Conservation (phyloP, 352 stramenopile genomes). For the Phytophthora uliginosa region DNA sequence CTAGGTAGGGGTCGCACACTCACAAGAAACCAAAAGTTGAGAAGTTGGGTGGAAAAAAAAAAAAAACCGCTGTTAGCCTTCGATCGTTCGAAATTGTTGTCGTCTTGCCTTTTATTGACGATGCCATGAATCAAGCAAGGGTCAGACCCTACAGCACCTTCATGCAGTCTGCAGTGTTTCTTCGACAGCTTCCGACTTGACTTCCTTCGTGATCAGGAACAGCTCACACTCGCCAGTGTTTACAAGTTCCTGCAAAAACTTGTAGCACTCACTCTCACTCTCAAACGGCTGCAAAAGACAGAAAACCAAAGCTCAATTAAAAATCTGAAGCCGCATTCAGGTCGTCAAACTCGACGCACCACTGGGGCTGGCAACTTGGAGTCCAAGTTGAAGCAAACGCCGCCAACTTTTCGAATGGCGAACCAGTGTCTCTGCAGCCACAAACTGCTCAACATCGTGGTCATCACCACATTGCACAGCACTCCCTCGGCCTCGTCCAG, state of each 20-base stretch:
- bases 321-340: background rate
- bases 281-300: conserved; percentile 50
- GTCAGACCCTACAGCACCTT: background rate
- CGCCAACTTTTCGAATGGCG: conserved; percentile 70
- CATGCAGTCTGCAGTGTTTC: conserved; percentile 1
- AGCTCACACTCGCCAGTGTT: conserved; percentile 79
- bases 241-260: conserved; percentile 76
- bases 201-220: conserved; percentile 54
- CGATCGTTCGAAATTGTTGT: background rate
- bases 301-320: conserved; percentile 3
- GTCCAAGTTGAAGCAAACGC: conserved; percentile 81
- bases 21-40: background rate
- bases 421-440: conserved; percentile 87
- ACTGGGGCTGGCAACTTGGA: conserved; percentile 68
- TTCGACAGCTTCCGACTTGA: background rate
- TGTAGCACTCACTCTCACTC: conserved; percentile 53
- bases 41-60: background rate
- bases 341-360: conserved; percentile 32
- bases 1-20: background rate
- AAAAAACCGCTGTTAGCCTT: background rate
- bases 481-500: conserved; percentile 62
- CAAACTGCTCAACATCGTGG: conserved; percentile 52
- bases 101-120: background rate
- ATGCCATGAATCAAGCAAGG: background rate
- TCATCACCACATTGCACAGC: conserved; percentile 76